Base-by-base conservation (phyloP, 768 basidiomycete species). In the Suillus subluteus region DNA sequence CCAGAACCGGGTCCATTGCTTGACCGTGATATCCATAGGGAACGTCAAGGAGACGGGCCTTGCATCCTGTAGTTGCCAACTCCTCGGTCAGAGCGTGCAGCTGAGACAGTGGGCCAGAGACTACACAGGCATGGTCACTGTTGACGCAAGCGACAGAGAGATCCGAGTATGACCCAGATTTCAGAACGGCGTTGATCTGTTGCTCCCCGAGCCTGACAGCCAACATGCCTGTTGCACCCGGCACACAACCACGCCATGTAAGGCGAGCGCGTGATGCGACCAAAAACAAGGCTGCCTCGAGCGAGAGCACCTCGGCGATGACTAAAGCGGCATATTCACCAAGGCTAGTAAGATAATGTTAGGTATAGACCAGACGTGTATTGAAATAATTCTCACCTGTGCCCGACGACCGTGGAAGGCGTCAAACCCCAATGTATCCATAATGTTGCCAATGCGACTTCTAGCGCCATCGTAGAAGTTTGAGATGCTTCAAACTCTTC, bases 321-420 rank as follows among this genome's bases (percentile, higher is more conserved):
- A 88, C 87, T 48, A 92, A 82, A 12, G 89, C 91, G 8, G 87
- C 87, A 63, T 91, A 92, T 79, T 93, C 91, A 48, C 91, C 91
- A n/a, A 93, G 81, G 74, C 91, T 93, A 66, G 50, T 56, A 55
- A 38, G 64, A 12, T n/a, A 6, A 4, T 6, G 11, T 75, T 13
- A 54, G 67, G 3, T 43, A 21, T 13, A 3, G 32, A 21, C 13
- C 15, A 37, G 35, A 43, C 43, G 1, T 23, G 23, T 32, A 23
- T 54, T 59, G 68, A 8, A 1, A 32, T 13, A 52, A 12, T 44
- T 72, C 82, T 65, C 59, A 91, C 91, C 91, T 93, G 70, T 92
- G 91, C 4, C 91, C 91, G 18, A 88, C 81, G 16, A 91, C 86
- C 0, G 82, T 87, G n/a, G 77, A 70, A 5, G 91, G 91, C 26